A percentile compares a stretch with the other conserved stretches of the same genome.
These are phyloP conservation scores for Zymoseptoria ardabiliae DNA, from an alignment of 2,329 filamentous ascomycete genomes.

Conservation along the genomic window DNA sequence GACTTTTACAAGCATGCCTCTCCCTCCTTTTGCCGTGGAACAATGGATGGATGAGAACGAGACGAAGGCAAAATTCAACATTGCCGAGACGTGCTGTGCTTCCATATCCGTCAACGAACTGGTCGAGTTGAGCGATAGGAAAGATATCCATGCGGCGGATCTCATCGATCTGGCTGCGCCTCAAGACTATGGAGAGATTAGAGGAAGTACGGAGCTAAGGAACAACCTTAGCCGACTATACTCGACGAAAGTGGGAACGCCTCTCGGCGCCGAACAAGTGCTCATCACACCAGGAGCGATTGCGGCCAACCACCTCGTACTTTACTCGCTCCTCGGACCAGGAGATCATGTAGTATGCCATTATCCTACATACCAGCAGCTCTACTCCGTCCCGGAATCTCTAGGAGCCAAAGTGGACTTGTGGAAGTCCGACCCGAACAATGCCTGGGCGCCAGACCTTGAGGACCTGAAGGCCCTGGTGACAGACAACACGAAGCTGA, in stretches of 20 bases:
- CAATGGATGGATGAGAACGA: conserved; percentile 54
- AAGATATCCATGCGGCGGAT: conserved; percentile 32
- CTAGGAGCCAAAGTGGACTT: conserved; percentile 70
- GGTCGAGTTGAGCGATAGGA: conserved; percentile 50
- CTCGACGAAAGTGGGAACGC: conserved; percentile 45
- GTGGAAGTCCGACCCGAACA: conserved; percentile 61
- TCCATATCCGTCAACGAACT: conserved; percentile 68
- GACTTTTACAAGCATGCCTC: background rate
- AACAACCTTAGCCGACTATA: conserved; percentile 59
- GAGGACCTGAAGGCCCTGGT: conserved; percentile 59
- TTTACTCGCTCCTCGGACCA: conserved; percentile 63
- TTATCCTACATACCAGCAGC: conserved; percentile 79
- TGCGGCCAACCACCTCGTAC: conserved; percentile 71
- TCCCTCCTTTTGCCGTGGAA: conserved; percentile 8
- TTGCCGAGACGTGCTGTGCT: conserved; percentile 72
- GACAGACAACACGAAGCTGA: conserved; percentile 62
- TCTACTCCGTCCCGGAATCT: conserved; percentile 67
- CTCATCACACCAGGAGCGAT: conserved; percentile 76
- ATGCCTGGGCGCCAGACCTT: conserved; percentile 61
- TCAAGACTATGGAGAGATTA: conserved; percentile 68
- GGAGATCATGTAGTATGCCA: conserved; percentile 82
- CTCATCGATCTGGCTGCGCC: conserved; percentile 48
- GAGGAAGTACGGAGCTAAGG: conserved; percentile 58
- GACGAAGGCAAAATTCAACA: conserved; percentile 53
- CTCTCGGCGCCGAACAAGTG: conserved; percentile 54